Evolutionary conservation across 2,329 filamentous ascomycete species (phyloP), one percentile per base, ranked within the genome.

Genomic region (Metarhizium rileyi): DNA sequence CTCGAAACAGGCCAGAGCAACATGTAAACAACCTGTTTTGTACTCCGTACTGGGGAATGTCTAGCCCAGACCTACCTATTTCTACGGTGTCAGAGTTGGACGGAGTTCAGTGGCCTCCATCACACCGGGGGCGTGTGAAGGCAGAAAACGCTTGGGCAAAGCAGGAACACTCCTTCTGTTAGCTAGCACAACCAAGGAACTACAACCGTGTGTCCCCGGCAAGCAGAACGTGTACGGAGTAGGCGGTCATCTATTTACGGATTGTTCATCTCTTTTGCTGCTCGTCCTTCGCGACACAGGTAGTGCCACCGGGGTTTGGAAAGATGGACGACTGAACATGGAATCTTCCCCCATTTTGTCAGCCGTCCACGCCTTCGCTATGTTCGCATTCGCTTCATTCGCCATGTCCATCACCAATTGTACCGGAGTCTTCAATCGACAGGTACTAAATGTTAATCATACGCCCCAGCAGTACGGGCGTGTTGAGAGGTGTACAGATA

Each of bases 171-270:
- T 40, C 5, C 20, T 12, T 28, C 42, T 36, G 47, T 46, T 28
- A 51, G 49, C 44, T 28, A 44, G 36, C 44, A 40, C 45, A 47
- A 46, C n/a, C 28, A 25, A 44, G 20, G 20, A n/a, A 16, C 47
- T 5, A 35, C 8, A 28, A 25, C 27, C 40, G 26, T 30, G 38
- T 16, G 12, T 7, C 36, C 18, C 35, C 16, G 26, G 30, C 30
- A 10, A 33, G 16, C 30, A 33, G 16, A 14, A 14, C 30, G 30
- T 33, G 30, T 12, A 33, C n/a, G n/a, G n/a, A n/a, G n/a, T n/a
- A n/a, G n/a, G n/a, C n/a, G n/a, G n/a, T n/a, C n/a, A n/a, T n/a
- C n/a, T n/a, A n/a, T n/a, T n/a, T n/a, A n/a, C n/a, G n/a, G n/a
- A n/a, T n/a, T n/a, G n/a, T n/a, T n/a, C n/a, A n/a, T n/a, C n/a